A percentile compares a stretch with the other conserved stretches of the same genome.
Evolutionary conservation across 345 rosid species (phyloP).

Genomic region (Carallia brachiata): DNA sequence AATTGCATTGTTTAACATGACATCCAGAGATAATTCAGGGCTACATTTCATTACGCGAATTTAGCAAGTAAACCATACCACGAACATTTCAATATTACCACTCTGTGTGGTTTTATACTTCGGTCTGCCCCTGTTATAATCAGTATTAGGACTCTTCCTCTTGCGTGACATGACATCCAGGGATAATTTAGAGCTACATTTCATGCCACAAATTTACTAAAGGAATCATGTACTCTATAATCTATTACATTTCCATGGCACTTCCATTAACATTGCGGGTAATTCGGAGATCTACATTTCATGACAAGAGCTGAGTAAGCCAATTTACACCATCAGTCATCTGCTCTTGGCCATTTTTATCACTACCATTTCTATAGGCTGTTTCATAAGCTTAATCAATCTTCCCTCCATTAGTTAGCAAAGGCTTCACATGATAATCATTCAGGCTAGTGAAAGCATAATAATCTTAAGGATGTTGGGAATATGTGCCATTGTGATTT

Average conservation of each 20-base stretch:
- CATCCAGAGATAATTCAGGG: slow-evolving; percentile 29
- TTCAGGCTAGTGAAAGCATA: slow-evolving; percentile 31
- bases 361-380: slow-evolving; percentile 13
- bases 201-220: slow-evolving; percentile 14
- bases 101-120: too few relatives aligned
- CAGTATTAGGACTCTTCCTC: too few relatives aligned
- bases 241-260: too few relatives aligned
- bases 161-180: slow-evolving; percentile 37
- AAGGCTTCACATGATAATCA: slow-evolving; percentile 21
- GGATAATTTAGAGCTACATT: slow-evolving; percentile 30
- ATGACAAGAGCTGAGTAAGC: slow-evolving; percentile 19
- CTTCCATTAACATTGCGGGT: neutral
- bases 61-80: neutral
- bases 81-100: too few relatives aligned
- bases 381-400: slow-evolving; percentile 3
- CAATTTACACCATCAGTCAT: slow-evolving; percentile 36
- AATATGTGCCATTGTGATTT: slow-evolving; percentile 33
- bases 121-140: too few relatives aligned
- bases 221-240: too few relatives aligned
- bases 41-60: slow-evolving; percentile 28
- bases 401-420: slow-evolving; percentile 13
- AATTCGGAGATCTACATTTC: slow-evolving; percentile 10
- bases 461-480: slow-evolving; percentile 24
- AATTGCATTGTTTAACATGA: slow-evolving; percentile 38
- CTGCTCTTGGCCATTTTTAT: slow-evolving; percentile 7